phyloP scores from a whole-genome alignment of 2,329 filamentous ascomycete species.

The Dactylellina sp. region DNA sequence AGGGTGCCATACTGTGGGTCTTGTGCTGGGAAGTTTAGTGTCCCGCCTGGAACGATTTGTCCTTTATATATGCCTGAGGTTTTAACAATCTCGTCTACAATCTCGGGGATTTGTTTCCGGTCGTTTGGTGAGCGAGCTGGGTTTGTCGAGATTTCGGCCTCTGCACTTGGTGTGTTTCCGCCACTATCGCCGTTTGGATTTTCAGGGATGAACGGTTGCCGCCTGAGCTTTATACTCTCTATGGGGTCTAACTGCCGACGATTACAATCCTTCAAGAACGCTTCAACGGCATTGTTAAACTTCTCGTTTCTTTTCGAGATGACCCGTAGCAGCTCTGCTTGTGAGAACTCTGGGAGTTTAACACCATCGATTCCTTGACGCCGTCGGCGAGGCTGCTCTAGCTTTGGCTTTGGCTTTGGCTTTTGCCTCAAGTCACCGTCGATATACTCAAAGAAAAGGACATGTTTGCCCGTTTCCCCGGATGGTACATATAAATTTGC shows the following conservation, averaged over 20 bases:
- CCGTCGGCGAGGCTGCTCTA: conserved; percentile 62
- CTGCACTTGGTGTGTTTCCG: background rate
- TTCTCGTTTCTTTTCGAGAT: conserved; percentile 91
- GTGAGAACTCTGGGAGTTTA: conserved; percentile 91
- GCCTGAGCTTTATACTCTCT: conserved; percentile 71
- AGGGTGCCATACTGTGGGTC: conserved; percentile 84
- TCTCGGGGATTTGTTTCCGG: conserved; percentile 82
- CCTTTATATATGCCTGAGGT: conserved; percentile 86
- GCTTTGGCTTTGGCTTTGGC: conserved; percentile 67
- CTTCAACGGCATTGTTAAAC: conserved; percentile 80
- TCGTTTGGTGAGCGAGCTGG: conserved; percentile 82
- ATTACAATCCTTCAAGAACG: conserved; percentile 79
- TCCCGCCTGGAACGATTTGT: conserved; percentile 92
- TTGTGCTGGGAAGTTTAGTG: conserved; percentile 89
- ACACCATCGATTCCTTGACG: conserved; percentile 75
- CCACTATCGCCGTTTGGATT: conserved; percentile 63
- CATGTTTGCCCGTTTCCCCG: conserved; percentile 70
- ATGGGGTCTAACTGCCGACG: conserved; percentile 76
- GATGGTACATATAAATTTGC: conserved; percentile 60
- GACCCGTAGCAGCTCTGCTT: conserved; percentile 87
- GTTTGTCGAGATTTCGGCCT: conserved; percentile 65
- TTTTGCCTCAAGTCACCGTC: conserved; percentile 89
- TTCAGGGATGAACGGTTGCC: conserved; percentile 62
- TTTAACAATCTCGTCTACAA: conserved; percentile 81
- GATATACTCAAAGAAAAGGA: conserved; percentile 90